phyloP scores from a whole-genome alignment of 2,329 filamentous ascomycete genomes.

The Helotiales sp. region DNA sequence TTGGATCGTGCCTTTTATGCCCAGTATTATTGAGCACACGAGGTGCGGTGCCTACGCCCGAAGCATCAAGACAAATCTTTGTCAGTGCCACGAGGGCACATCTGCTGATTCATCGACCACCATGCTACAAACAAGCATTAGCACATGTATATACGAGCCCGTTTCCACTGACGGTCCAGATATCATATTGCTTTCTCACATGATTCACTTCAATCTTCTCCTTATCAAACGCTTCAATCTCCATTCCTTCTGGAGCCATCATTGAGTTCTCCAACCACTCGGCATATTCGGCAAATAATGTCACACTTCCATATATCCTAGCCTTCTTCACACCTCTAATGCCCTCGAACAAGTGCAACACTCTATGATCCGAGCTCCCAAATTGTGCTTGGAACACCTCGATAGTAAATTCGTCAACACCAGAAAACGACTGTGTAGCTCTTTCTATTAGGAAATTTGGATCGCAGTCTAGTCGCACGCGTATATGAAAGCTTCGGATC shows the following conservation, averaged over 20 bases:
- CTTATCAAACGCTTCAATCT: slow-evolving; percentile 18
- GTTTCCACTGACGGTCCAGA: slow-evolving; percentile 25
- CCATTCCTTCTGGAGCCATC: slow-evolving; percentile 16
- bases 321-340: slow-evolving; percentile 45
- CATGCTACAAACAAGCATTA: slow-evolving; percentile 19
- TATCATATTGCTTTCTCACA: slow-evolving; percentile 22
- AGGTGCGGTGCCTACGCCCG: no score
- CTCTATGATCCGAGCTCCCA: slow-evolving; percentile 42
- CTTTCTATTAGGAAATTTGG: slow-evolving; percentile 42
- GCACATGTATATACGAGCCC: slow-evolving; percentile 5
- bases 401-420: slow-evolving; percentile 47
- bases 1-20: no score
- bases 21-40: not conserved
- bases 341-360: slow-evolving; percentile 45
- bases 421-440: slow-evolving; percentile 44
- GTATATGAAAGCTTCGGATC: slow-evolving; percentile 46
- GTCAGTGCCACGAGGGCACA: no score
- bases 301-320: slow-evolving; percentile 38
- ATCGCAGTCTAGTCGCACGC: slow-evolving; percentile 50
- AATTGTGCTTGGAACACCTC: slow-evolving; percentile 48
- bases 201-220: slow-evolving; percentile 3
- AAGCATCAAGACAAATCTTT: no score
- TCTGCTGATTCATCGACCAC: slow-evolving; percentile 22
- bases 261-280: slow-evolving; percentile 31
- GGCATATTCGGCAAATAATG: slow-evolving; percentile 29